A percentile compares a stretch with the other conserved stretches of the same genome.
These are phyloP conservation scores for Zygoascus flipseniorum DNA, from an alignment of 805 yeast species.

Conservation along the genomic window DNA sequence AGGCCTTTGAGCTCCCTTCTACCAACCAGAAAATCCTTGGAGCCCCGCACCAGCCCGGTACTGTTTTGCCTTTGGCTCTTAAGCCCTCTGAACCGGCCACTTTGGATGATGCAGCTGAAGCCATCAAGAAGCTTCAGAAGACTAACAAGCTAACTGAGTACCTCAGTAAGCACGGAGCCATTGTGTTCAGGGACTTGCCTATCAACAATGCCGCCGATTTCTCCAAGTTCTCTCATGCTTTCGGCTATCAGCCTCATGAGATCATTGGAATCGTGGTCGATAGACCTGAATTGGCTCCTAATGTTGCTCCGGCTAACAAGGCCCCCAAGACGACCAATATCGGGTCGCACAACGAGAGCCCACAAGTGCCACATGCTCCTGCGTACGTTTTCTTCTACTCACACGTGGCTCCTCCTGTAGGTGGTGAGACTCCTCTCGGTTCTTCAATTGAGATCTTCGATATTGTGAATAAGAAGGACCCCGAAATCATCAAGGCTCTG, in stretches of 20 bases:
- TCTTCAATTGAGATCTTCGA: constrained; percentile 6
- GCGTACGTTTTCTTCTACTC: constrained; percentile 7
- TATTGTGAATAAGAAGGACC: constrained; percentile 1
- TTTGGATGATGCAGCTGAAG: not conserved
- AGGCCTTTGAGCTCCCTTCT: constrained; percentile 16
- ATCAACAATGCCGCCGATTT: constrained; percentile 7
- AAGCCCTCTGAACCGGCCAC: constrained; percentile 1
- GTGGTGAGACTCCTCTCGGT: constrained; percentile 8
- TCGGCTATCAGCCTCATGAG: constrained; percentile 12
- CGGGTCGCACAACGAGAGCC: constrained; percentile 6
- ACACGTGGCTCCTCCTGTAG: constrained; percentile 6
- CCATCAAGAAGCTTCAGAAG: constrained; percentile 3
- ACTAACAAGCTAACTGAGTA: constrained; percentile 2
- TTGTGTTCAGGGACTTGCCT: constrained; percentile 7
- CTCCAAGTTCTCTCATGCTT: constrained; percentile 5
- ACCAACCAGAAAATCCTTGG: constrained; percentile 6
- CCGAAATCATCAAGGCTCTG: constrained; percentile 4
- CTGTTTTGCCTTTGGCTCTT: constrained; percentile 6
- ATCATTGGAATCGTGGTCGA: constrained; percentile 8
- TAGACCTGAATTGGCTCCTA: constrained; percentile 8
- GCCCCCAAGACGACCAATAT: constrained; percentile 1
- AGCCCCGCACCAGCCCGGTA: constrained; percentile 4
- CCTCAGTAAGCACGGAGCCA: constrained; percentile 6
- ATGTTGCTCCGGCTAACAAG: constrained; percentile 10
- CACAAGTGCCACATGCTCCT: constrained; percentile 10